These are phyloP conservation scores for Delphinella strobiligena DNA, from an alignment of 2,329 filamentous ascomycete genomes.

Conservation along the genomic window DNA sequence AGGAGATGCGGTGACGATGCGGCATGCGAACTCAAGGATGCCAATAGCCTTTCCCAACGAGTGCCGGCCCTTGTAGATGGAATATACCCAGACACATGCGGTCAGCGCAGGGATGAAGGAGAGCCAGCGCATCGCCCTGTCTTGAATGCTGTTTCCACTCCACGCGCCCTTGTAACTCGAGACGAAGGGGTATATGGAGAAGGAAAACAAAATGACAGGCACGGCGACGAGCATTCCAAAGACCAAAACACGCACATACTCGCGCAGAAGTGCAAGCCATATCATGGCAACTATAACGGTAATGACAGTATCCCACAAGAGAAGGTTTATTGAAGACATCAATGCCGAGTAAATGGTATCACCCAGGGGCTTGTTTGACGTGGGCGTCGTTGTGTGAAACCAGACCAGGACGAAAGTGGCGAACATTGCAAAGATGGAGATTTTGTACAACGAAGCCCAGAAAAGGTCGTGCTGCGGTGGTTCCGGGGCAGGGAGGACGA, in stretches of 20 bases:
- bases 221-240: conserved; percentile 71
- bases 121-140: conserved; percentile 77
- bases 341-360: conserved; percentile 92
- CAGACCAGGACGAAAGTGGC: conserved; percentile 83
- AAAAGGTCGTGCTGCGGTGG: conserved; percentile 77
- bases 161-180: conserved; percentile 73
- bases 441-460: conserved; percentile 82
- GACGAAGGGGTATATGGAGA: conserved; percentile 82
- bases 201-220: conserved; percentile 74
- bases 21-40: conserved; percentile 84
- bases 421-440: conserved; percentile 70
- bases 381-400: conserved; percentile 68
- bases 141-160: conserved; percentile 69
- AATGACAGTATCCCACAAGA: conserved; percentile 85
- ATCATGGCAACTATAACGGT: conserved; percentile 76
- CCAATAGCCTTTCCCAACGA: conserved; percentile 72
- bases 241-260: conserved; percentile 77
- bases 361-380: conserved; percentile 59
- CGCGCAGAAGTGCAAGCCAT: conserved; percentile 80
- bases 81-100: conserved; percentile 69
- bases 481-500: conserved; percentile 50
- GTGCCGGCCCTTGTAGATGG: conserved; percentile 67
- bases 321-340: conserved; percentile 74
- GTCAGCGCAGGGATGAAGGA: conserved; percentile 64
- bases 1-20: conserved; percentile 74